phyloP scores from a whole-genome alignment of 2,329 filamentous ascomycete genomes.

The Claviceps africana region DNA sequence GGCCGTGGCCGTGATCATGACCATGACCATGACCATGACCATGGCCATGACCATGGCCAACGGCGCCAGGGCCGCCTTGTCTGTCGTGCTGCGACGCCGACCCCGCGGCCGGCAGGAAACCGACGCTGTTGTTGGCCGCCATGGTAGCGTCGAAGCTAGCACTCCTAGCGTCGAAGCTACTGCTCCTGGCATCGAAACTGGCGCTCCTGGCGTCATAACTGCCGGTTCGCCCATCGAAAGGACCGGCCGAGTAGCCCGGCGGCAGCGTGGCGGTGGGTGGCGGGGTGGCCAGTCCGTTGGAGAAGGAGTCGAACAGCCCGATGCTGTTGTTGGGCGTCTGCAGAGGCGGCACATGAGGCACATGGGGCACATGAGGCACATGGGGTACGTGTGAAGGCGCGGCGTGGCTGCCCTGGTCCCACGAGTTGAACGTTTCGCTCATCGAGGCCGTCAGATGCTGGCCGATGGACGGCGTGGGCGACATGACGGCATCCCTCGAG shows the following conservation, averaged over 20 bases:
- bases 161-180: slow-evolving; percentile 4
- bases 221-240: slow-evolving; percentile 11
- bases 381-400: slow-evolving; percentile 3
- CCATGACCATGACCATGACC: too few relatives aligned
- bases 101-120: slow-evolving; percentile 18
- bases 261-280: slow-evolving; percentile 40
- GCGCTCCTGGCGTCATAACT: slow-evolving; percentile 24
- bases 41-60: neutral
- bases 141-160: slow-evolving; percentile 30
- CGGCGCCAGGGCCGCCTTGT: slow-evolving; percentile 12
- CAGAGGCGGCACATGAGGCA: slow-evolving; percentile 21
- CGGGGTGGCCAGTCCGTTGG: slow-evolving; percentile 40
- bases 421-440: slow-evolving; percentile 42
- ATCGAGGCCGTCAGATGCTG: slow-evolving; percentile 41
- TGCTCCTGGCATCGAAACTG: slow-evolving; percentile 4
- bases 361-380: slow-evolving; percentile 1
- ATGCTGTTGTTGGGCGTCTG: slow-evolving; percentile 21
- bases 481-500: slow-evolving; percentile 34
- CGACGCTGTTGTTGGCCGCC: slow-evolving; percentile 16
- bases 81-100: slow-evolving; percentile 12
- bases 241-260: slow-evolving; percentile 26
- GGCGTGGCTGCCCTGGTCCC: slow-evolving; percentile 22
- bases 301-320: slow-evolving; percentile 35
- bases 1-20: neutral
- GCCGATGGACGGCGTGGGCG: slow-evolving; percentile 33